Percentiles rank a stretch among this genome's conserved stretches.
These are phyloP conservation scores for Aspergillus proliferans DNA, from an alignment of 2,329 filamentous ascomycete genomes.

Conservation along the genomic window DNA sequence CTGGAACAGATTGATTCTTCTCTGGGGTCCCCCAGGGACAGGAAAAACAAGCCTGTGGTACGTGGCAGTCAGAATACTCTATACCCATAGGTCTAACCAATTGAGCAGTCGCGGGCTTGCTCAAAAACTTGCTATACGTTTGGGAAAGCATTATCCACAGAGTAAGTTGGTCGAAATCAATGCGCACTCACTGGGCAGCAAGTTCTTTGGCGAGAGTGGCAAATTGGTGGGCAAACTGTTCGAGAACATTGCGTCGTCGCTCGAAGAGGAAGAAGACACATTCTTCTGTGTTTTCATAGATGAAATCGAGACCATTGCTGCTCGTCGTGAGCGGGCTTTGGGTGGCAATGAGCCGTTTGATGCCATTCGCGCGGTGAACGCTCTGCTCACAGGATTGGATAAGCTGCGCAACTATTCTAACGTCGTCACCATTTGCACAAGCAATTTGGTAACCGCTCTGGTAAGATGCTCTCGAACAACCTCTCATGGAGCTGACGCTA, in stretches of 20 bases:
- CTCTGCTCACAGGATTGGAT: slow-evolving; percentile 45
- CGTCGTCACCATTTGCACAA: slow-evolving; percentile 46
- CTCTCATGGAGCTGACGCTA: not conserved
- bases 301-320: slow-evolving; percentile 46
- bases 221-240: slow-evolving; percentile 42
- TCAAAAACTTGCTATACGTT: slow-evolving; percentile 46
- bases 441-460: slow-evolving; percentile 42
- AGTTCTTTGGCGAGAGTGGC: slow-evolving; percentile 44
- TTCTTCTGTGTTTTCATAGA: slow-evolving; percentile 45
- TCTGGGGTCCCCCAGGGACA: slow-evolving; percentile 91
- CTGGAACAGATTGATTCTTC: slow-evolving; percentile 58
- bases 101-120: slow-evolving; percentile 36
- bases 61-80: not conserved
- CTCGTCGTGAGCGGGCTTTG: slow-evolving; percentile 36
- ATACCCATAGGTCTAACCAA: not conserved
- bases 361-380: slow-evolving; percentile 45
- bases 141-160: slow-evolving; percentile 35
- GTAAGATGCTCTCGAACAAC: slow-evolving; percentile 14
- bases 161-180: slow-evolving; percentile 44
- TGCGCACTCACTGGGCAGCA: slow-evolving; percentile 41
- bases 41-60: slow-evolving; percentile 63
- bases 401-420: slow-evolving; percentile 38
- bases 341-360: slow-evolving; percentile 41
- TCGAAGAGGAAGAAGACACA: slow-evolving; percentile 33
- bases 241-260: slow-evolving; percentile 31